Evolutionary conservation across 2,329 filamentous ascomycete species (phyloP).

Genomic region (Xylariaceae sp.): DNA sequence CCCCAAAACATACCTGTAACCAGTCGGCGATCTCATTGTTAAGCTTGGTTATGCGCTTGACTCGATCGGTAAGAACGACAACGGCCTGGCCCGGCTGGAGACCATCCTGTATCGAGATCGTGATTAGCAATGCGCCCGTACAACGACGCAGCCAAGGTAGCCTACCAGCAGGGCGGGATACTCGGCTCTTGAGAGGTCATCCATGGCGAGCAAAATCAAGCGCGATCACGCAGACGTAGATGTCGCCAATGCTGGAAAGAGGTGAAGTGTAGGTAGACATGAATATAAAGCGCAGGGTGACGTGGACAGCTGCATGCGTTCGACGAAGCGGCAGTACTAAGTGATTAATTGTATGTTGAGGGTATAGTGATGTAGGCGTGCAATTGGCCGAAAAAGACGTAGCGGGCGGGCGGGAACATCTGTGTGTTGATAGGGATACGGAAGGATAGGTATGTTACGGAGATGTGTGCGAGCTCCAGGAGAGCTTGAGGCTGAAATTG

Average conservation of each 20-base stretch:
- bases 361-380: background rate
- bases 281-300: constrained; percentile 20
- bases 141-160: constrained; percentile 14
- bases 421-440: constrained; percentile 12
- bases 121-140: constrained; percentile 16
- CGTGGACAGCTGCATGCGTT: constrained; percentile 6
- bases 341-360: constrained; percentile 19
- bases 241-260: constrained; percentile 21
- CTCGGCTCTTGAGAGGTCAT: constrained; percentile 75
- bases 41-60: constrained; percentile 78
- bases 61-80: constrained; percentile 74
- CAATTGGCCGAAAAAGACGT: constrained; percentile 4
- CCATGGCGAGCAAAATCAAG: constrained; percentile 46
- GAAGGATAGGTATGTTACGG: constrained; percentile 2
- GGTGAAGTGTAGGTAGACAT: constrained; percentile 28
- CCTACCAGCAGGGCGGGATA: constrained; percentile 93
- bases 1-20: constrained; percentile 65
- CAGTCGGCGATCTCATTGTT: constrained; percentile 93
- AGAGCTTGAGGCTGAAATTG: constrained; percentile 15
- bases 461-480: constrained; percentile 10
- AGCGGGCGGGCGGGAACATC: constrained; percentile 5
- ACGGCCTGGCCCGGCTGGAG: constrained; percentile 80
- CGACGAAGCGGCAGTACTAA: constrained; percentile 7
- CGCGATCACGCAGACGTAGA: constrained; percentile 31
- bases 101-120: constrained; percentile 53